These are phyloP conservation scores for Aspergillus saccharolyticus DNA, from an alignment of 495 filamentous ascomycete species.

Conservation along the genomic window DNA sequence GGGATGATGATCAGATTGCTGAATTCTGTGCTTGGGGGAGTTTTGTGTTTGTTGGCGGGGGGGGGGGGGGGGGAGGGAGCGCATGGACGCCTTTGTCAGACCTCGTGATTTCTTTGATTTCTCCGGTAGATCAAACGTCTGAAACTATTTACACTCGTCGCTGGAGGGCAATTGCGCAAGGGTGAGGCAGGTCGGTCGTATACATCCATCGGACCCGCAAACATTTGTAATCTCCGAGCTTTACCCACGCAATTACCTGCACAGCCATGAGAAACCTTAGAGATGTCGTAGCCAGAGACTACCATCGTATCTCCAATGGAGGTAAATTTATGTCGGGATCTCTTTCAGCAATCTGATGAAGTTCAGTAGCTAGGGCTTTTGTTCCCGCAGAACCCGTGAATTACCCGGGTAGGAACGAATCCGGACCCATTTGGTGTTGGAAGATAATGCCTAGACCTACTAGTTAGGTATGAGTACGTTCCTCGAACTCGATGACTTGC, in stretches of 20 bases:
- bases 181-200: neutral
- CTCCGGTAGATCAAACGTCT: neutral
- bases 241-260: neutral
- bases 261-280: neutral
- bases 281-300: neutral
- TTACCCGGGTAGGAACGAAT: neutral
- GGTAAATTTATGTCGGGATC: too few species aligned
- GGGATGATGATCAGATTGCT: neutral
- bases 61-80: too few species aligned
- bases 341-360: too few species aligned
- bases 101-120: neutral
- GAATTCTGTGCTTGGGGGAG: neutral
- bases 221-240: neutral
- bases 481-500: neutral
- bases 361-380: too few species aligned
- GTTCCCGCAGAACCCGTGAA: neutral
- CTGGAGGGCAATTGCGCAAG: neutral
- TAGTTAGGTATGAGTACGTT: neutral
- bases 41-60: too few species aligned
- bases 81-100: neutral
- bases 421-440: neutral
- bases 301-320: neutral
- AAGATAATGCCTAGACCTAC: neutral
- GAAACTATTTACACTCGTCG: neutral
- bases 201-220: neutral